These are phyloP conservation scores for Pseudozyma tsukubaensis DNA, from an alignment of 1,284 basidiomycete species.

Conservation along the genomic window DNA sequence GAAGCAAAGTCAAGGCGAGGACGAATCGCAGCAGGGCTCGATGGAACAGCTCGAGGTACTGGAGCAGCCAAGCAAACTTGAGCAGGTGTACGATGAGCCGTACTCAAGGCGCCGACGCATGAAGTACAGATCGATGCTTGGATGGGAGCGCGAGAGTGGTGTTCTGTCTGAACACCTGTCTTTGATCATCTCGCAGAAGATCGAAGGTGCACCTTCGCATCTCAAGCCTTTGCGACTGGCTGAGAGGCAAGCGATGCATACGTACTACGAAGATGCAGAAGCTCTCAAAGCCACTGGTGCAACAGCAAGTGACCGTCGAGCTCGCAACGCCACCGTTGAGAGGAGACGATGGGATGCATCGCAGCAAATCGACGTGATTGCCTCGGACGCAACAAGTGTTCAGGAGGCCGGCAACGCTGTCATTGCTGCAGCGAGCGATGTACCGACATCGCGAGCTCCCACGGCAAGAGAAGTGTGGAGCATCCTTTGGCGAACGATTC, in stretches of 20 bases:
- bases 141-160: constrained; percentile 32
- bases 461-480: constrained; percentile 16
- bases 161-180: constrained; percentile 37
- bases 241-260: constrained; percentile 35
- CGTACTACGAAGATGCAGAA: constrained; percentile 37
- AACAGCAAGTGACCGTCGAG: constrained; percentile 35
- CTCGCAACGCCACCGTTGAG: constrained; percentile 6
- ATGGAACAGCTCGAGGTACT: constrained; percentile 69
- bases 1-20: constrained; percentile 13
- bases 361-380: not conserved
- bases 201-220: constrained; percentile 26
- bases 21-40: not conserved
- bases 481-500: constrained; percentile 79
- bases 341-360: constrained; percentile 23
- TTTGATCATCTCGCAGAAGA: constrained; percentile 37
- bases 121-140: constrained; percentile 36
- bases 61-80: constrained; percentile 37
- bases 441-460: not conserved
- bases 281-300: constrained; percentile 30
- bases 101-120: constrained; percentile 70
- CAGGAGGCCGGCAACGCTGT: not conserved
- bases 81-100: constrained; percentile 49
- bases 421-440: not conserved
- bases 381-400: not conserved
- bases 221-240: constrained; percentile 40